Conservation (phyloP, 495 filamentous ascomycete genomes). For the Penicillium parvum region DNA sequence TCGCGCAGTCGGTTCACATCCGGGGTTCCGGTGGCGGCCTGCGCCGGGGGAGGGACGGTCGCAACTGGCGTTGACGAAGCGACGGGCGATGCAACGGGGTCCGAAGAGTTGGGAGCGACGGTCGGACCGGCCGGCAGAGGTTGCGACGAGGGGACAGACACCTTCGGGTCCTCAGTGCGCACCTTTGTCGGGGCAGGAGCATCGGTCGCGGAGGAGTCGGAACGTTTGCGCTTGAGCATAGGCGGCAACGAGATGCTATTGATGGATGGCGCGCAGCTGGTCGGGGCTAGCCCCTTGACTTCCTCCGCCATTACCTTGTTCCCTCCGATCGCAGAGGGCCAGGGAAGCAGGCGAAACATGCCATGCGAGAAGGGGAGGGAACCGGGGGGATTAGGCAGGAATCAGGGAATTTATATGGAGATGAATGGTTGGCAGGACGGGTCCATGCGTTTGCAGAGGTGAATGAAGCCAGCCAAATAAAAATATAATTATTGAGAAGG, state of each 20-base stretch:
- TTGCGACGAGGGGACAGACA: conserved; percentile 7
- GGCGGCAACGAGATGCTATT: conserved; percentile 36
- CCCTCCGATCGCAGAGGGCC: conserved; percentile 52
- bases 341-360: conserved; percentile 56
- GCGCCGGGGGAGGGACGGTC: conserved; percentile 14
- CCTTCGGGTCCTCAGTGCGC: conserved; percentile 24
- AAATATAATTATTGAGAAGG: neutral
- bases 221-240: conserved; percentile 53
- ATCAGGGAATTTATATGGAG: conserved; percentile 5
- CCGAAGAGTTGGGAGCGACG: conserved; percentile 1
- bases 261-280: conserved; percentile 34
- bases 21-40: conserved; percentile 21
- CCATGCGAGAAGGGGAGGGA: conserved; percentile 40
- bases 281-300: conserved; percentile 41
- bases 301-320: conserved; percentile 50
- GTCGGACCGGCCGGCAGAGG: conserved; percentile 8
- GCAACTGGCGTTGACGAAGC: conserved; percentile 9
- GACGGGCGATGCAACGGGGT: conserved; percentile 4
- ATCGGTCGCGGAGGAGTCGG: conserved; percentile 32
- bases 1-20: conserved; percentile 52
- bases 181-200: conserved; percentile 33
- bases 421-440: conserved; percentile 16
- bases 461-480: neutral
- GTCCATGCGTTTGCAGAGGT: conserved; percentile 24
- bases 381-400: conserved; percentile 6